These are phyloP conservation scores for Ajuga reptans DNA, from an alignment of 305 asterid genomes.

Conservation along the genomic window DNA sequence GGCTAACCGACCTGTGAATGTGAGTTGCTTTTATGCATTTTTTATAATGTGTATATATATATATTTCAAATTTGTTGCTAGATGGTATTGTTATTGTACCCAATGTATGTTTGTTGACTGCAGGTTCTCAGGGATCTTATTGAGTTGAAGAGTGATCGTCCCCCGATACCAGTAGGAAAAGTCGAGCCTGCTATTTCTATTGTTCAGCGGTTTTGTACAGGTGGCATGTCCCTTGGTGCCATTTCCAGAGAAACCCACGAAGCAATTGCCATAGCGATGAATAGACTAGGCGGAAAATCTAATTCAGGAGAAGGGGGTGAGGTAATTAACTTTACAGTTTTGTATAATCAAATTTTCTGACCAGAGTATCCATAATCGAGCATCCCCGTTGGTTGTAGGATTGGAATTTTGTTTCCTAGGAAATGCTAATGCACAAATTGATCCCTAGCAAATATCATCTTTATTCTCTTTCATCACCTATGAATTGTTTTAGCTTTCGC, in stretches of 20 bases:
- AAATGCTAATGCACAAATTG: neutral
- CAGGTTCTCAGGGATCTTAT: conserved; percentile 98
- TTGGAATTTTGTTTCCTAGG: neutral
- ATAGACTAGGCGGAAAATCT: conserved; percentile 91
- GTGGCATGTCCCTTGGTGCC: conserved; percentile 99
- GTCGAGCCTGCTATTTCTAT: conserved; percentile 89
- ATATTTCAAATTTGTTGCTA: neutral
- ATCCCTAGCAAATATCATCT: neutral
- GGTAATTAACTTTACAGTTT: conserved; percentile 40
- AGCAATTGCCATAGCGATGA: conserved; percentile 99
- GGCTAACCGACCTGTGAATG: conserved; percentile 93
- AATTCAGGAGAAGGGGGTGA: conserved; percentile 99
- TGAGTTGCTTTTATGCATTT: conserved; percentile 35
- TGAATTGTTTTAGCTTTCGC: conserved; percentile 5
- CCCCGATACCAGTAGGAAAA: conserved; percentile 92
- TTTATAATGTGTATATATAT: too few relatives aligned
- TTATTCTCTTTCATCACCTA: neutral
- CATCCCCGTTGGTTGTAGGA: neutral
- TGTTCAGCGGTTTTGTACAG: conserved; percentile 94
- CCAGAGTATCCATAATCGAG: neutral
- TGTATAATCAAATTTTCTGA: conserved; percentile 6
- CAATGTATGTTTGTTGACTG: conserved; percentile 19
- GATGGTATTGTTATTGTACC: neutral
- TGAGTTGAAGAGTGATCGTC: conserved; percentile 72
- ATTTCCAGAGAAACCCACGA: conserved; percentile 99